A percentile compares a stretch with the other conserved stretches of the same genome.
These are phyloP conservation scores for Trichoderma brevicompactum DNA, from an alignment of 2,329 filamentous ascomycete species.

Conservation along the genomic window DNA sequence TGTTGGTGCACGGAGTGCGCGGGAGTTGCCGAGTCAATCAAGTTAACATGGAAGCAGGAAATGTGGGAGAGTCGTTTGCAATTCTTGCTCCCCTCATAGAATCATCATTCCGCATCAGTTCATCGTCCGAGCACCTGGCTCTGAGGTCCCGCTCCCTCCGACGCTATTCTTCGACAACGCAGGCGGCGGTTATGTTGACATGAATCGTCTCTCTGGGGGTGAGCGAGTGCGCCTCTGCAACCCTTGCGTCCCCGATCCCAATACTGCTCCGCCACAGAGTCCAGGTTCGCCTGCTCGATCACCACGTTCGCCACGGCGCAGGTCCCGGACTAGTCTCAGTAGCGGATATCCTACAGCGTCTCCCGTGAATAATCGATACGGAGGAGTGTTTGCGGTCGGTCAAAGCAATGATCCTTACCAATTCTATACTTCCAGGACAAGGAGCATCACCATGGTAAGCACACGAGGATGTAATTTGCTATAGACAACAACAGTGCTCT, in stretches of 20 bases:
- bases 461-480: neutral
- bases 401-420: slow-evolving; percentile 44
- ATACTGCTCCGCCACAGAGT: slow-evolving; percentile 58
- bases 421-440: slow-evolving; percentile 40
- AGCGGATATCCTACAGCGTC: slow-evolving; percentile 38
- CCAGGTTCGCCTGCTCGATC: slow-evolving; percentile 43
- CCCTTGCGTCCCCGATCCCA: slow-evolving; percentile 65
- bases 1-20: slow-evolving; percentile 24
- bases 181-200: slow-evolving; percentile 47
- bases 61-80: slow-evolving; percentile 91
- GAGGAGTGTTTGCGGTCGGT: slow-evolving; percentile 44
- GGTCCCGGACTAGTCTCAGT: slow-evolving; percentile 52
- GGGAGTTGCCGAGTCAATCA: neutral
- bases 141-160: slow-evolving; percentile 46
- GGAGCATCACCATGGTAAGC: slow-evolving; percentile 58
- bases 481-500: neutral
- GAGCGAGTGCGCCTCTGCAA: slow-evolving; percentile 65
- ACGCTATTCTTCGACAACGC: slow-evolving; percentile 47
- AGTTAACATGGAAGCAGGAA: slow-evolving; percentile 59
- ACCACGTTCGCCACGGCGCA: slow-evolving; percentile 46
- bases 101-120: slow-evolving; percentile 94
- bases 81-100: slow-evolving; percentile 85
- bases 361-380: slow-evolving; percentile 39
- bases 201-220: slow-evolving; percentile 55
- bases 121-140: slow-evolving; percentile 76